Evolutionary conservation across 2,329 filamentous ascomycete genomes (phyloP).

Genomic region (Septoria petroselini): DNA sequence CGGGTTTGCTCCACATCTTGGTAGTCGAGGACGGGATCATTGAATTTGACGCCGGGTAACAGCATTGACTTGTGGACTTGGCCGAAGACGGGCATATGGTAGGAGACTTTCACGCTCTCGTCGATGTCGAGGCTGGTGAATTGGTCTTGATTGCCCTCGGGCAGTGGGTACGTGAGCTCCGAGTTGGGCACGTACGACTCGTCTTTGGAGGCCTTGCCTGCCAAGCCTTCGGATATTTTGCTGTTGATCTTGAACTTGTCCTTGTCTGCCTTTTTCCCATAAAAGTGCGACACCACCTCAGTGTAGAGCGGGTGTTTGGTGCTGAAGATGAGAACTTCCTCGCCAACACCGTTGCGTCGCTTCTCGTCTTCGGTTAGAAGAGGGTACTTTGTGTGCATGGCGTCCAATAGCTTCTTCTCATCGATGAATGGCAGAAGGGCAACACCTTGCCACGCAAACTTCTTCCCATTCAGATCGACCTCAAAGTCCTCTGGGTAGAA

Average conservation of each 20-base stretch:
- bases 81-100: slow-evolving; percentile 70
- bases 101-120: slow-evolving; percentile 82
- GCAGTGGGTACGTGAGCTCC: slow-evolving; percentile 49
- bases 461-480: slow-evolving; percentile 94
- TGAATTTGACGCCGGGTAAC: slow-evolving; percentile 74
- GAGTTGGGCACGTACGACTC: slow-evolving; percentile 81
- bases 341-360: slow-evolving; percentile 73
- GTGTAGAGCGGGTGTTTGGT: slow-evolving; percentile 83
- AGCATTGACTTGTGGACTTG: slow-evolving; percentile 91
- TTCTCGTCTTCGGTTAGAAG: slow-evolving; percentile 72
- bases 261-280: slow-evolving; percentile 78
- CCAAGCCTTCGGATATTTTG: slow-evolving; percentile 69
- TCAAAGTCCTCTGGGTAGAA: slow-evolving; percentile 96
- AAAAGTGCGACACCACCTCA: slow-evolving; percentile 79
- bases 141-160: slow-evolving; percentile 58
- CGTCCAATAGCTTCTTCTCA: slow-evolving; percentile 75
- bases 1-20: slow-evolving; percentile 72
- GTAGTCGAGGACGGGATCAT: slow-evolving; percentile 67
- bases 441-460: slow-evolving; percentile 96
- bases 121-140: slow-evolving; percentile 70
- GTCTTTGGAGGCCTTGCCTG: slow-evolving; percentile 77
- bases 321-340: slow-evolving; percentile 78
- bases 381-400: slow-evolving; percentile 80
- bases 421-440: slow-evolving; percentile 94
- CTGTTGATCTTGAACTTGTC: slow-evolving; percentile 70